A percentile compares a stretch with the other conserved stretches of the same genome.
phyloP scores from a whole-genome alignment of 768 basidiomycete species.

The Xanthoconium purpureum region DNA sequence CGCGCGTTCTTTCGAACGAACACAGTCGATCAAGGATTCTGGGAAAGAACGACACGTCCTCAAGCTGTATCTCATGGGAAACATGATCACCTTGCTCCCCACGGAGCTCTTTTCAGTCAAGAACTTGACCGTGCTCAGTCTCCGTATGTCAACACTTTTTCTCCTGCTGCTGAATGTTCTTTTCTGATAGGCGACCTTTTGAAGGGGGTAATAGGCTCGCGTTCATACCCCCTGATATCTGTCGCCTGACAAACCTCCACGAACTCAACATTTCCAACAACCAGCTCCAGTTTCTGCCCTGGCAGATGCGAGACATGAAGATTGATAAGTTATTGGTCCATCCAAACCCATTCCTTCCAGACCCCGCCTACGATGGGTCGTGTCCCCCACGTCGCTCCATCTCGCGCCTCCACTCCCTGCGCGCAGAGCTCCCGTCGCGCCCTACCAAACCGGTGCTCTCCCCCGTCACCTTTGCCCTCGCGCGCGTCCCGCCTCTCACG shows the following conservation, averaged over 20 bases:
- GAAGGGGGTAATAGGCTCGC: slow-evolving; percentile 57
- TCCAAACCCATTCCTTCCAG: slow-evolving; percentile 58
- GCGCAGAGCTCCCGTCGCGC: background rate
- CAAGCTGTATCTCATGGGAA: slow-evolving; percentile 54
- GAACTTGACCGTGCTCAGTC: slow-evolving; percentile 57
- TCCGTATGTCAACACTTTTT: slow-evolving; percentile 46
- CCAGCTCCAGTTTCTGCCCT: slow-evolving; percentile 54
- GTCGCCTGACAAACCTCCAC: slow-evolving; percentile 47
- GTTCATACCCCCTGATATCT: slow-evolving; percentile 62
- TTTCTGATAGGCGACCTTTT: background rate
- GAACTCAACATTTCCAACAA: slow-evolving; percentile 65
- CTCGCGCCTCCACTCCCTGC: slow-evolving; percentile 7
- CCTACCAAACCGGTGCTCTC: slow-evolving; percentile 17
- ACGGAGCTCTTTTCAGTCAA: slow-evolving; percentile 53
- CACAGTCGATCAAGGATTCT: slow-evolving; percentile 27
- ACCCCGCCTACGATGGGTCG: slow-evolving; percentile 16
- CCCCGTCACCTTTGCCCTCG: slow-evolving; percentile 18
- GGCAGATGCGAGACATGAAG: slow-evolving; percentile 61
- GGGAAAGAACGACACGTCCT: slow-evolving; percentile 49
- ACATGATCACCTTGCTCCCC: slow-evolving; percentile 54
- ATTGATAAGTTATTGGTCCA: slow-evolving; percentile 45
- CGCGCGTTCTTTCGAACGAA: slow-evolving; percentile 25
- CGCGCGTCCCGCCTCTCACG: slow-evolving; percentile 28
- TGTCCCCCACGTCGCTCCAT: slow-evolving; percentile 12
- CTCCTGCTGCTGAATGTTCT: background rate